Percentiles rank a stretch among this genome's conserved stretches.
These are phyloP conservation scores for Pythium folliculosum DNA, from an alignment of 352 stramenopile genomes.

Conservation along the genomic window DNA sequence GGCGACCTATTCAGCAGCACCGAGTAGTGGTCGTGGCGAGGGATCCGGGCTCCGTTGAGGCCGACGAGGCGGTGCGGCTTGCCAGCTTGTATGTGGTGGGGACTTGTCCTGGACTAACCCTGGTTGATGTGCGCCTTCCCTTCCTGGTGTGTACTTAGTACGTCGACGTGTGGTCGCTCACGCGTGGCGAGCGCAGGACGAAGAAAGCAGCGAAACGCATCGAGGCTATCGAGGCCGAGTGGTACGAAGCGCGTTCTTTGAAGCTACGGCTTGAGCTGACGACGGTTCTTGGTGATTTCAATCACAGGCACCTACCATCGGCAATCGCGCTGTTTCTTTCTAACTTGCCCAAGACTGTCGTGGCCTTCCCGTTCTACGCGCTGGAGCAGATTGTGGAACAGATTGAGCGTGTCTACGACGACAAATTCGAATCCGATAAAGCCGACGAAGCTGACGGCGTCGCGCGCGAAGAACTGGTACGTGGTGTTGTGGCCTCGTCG, in stretches of 20 bases:
- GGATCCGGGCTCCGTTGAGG: conserved; percentile 18
- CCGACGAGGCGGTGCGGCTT: conserved; percentile 29
- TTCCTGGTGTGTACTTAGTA: conserved; percentile 38
- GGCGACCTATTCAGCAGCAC: conserved; percentile 39
- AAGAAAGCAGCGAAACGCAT: conserved; percentile 48
- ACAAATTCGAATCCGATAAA: conserved; percentile 67
- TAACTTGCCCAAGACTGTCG: conserved; percentile 69
- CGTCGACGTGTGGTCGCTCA: conserved; percentile 62
- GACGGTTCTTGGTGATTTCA: neutral
- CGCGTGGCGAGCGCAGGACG: conserved; percentile 42
- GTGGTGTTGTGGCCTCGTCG: too few species aligned
- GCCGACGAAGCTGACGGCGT: conserved; percentile 64
- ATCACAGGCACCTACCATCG: conserved; percentile 46
- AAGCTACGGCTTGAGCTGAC: neutral
- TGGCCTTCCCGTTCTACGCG: conserved; percentile 69
- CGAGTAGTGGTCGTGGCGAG: neutral
- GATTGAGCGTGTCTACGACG: conserved; percentile 78
- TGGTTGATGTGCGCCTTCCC: too few species aligned
- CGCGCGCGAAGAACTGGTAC: conserved; percentile 51
- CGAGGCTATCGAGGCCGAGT: conserved; percentile 51
- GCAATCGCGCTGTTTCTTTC: conserved; percentile 63
- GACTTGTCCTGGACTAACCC: neutral
- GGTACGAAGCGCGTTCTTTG: conserved; percentile 26
- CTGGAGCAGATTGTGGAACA: conserved; percentile 48
- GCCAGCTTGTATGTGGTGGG: neutral